A percentile compares a stretch with the other conserved stretches of the same genome.
Conservation (phyloP, 768 basidiomycete genomes). For the Dictyophora rubrovolvata region DNA sequence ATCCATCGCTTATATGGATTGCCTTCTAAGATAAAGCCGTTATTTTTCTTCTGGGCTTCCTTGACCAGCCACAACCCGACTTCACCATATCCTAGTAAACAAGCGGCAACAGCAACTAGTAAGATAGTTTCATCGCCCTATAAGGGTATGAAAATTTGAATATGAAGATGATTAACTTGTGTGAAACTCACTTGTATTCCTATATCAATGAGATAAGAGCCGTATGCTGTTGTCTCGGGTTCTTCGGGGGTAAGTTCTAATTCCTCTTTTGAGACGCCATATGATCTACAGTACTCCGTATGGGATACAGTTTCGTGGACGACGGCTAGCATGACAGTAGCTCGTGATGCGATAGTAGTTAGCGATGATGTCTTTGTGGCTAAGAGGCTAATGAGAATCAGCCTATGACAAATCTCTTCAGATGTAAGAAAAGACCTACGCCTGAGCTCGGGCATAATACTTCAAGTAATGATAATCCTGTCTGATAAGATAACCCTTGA, state of each 20-base stretch:
- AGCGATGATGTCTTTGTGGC: constrained; percentile 69
- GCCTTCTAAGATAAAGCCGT: constrained; percentile 48
- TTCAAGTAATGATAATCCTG: constrained; percentile 77
- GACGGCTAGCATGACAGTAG: constrained; percentile 53
- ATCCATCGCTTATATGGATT: constrained; percentile 75
- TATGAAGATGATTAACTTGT: not conserved
- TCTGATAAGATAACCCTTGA: constrained; percentile 29
- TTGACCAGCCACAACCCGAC: constrained; percentile 77
- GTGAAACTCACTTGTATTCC: constrained; percentile 45
- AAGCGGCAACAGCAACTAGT: constrained; percentile 75
- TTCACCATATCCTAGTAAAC: constrained; percentile 86
- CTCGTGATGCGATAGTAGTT: constrained; percentile 49
- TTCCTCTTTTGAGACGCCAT: constrained; percentile 54
- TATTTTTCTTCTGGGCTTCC: constrained; percentile 34
- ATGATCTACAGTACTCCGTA: constrained; percentile 56
- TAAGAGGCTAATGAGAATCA: constrained; percentile 41
- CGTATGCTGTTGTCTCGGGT: constrained; percentile 72
- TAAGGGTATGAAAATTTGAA: not conserved
- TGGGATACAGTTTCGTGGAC: constrained; percentile 66
- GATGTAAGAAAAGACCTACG: constrained; percentile 25
- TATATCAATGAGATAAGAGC: constrained; percentile 73
- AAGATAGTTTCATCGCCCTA: constrained; percentile 64
- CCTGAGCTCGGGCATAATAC: constrained; percentile 79
- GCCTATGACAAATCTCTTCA: not conserved
- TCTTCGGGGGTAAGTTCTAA: constrained; percentile 56